These are phyloP conservation scores for Tylopilus rubrobrunneus DNA, from an alignment of 768 basidiomycete genomes.

Conservation along the genomic window DNA sequence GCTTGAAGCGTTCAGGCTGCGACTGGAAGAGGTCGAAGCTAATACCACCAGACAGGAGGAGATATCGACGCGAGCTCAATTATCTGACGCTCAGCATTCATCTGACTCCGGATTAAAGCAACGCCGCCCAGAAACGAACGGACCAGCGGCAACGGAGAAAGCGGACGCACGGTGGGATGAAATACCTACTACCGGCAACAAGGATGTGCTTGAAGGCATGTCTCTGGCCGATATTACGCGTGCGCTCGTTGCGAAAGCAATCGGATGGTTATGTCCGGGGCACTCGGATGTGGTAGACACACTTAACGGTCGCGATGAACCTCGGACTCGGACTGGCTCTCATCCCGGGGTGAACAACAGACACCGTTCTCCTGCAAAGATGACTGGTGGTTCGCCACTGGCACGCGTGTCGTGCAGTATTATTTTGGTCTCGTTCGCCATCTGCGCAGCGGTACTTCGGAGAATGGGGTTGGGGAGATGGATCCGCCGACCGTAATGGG, in stretches of 20 bases:
- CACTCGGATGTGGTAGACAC: not conserved
- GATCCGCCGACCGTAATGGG: slow-evolving; percentile 18
- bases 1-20: slow-evolving; percentile 23
- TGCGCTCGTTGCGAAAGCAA: slow-evolving; percentile 13
- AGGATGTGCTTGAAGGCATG: not conserved
- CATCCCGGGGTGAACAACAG: not conserved
- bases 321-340: not conserved
- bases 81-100: not conserved
- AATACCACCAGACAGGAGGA: slow-evolving; percentile 18
- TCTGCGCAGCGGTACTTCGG: slow-evolving; percentile 27
- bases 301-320: not conserved
- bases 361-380: slow-evolving; percentile 5
- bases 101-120: not conserved
- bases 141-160: not conserved
- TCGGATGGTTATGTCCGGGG: slow-evolving; percentile 25
- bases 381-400: not conserved
- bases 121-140: not conserved
- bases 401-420: slow-evolving; percentile 21
- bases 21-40: slow-evolving; percentile 26
- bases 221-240: slow-evolving; percentile 11
- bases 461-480: slow-evolving; percentile 24
- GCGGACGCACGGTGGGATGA: not conserved
- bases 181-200: not conserved
- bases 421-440: slow-evolving; percentile 25
- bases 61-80: not conserved